A percentile compares a stretch with the other conserved stretches of the same genome.
Conservation (phyloP, 495 filamentous ascomycete species). For the Lophiostoma macrostomum region DNA sequence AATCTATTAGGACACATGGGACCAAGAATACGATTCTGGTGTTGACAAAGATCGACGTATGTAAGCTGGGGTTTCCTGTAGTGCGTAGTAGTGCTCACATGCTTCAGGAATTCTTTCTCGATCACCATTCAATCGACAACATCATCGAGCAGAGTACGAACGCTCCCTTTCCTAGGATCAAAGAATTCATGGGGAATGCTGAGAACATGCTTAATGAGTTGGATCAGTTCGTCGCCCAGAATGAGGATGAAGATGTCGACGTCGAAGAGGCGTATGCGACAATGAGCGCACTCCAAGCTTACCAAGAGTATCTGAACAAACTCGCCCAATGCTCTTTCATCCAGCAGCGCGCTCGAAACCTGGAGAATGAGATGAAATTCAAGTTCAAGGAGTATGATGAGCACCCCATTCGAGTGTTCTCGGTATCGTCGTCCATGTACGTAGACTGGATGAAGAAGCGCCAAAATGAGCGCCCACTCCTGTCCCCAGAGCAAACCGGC, state of each 20-base stretch:
- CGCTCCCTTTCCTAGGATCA: neutral
- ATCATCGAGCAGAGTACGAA: neutral
- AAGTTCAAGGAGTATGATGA: constrained; percentile 1
- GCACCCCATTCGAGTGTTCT: constrained; percentile 7
- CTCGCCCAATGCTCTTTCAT: constrained; percentile 6
- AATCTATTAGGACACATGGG: neutral
- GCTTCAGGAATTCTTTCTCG: constrained; percentile 1
- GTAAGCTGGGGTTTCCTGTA: neutral
- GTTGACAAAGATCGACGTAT: constrained; percentile 8
- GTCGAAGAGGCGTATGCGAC: neutral
- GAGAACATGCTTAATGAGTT: neutral
- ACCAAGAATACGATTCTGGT: constrained; percentile 9
- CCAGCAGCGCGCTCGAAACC: constrained; percentile 1
- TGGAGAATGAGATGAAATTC: neutral
- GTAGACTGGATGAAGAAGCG: constrained; percentile 1
- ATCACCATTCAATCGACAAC: neutral
- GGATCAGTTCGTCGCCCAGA: neutral
- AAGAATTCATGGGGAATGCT: neutral
- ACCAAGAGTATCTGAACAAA: constrained; percentile 11
- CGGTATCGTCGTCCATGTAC: constrained; percentile 1
- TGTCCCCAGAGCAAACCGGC: constrained; percentile 2
- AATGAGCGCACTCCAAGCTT: neutral
- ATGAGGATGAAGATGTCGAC: neutral
- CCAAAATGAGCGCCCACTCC: neutral
- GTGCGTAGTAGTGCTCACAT: neutral